A percentile compares a stretch with the other conserved stretches of the same genome.
phyloP scores from a whole-genome alignment of 2,329 filamentous ascomycete genomes.

The Hymenoscyphus fructigenus region DNA sequence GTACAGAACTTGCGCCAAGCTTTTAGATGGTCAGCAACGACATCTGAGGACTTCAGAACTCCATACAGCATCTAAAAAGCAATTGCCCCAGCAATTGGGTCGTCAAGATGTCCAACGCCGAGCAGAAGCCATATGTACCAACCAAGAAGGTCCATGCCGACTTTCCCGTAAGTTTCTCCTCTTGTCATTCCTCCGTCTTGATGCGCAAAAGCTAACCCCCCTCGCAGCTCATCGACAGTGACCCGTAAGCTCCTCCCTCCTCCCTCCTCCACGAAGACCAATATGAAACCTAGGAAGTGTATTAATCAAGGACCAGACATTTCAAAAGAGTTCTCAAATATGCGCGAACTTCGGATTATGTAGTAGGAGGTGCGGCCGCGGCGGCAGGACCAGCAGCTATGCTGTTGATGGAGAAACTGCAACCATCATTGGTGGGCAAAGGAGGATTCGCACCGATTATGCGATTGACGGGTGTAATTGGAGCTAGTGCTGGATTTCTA shows the following conservation, averaged over 20 bases:
- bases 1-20: conserved; percentile 20
- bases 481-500: conserved; percentile 75
- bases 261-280: conserved; percentile 16
- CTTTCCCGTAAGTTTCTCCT: conserved; percentile 70
- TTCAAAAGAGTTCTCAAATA: conserved; percentile 88
- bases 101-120: conserved; percentile 38
- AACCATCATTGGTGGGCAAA: conserved; percentile 80
- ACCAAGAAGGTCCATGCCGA: conserved; percentile 79
- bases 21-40: conserved; percentile 18
- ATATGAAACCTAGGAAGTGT: conserved; percentile 2
- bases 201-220: conserved; percentile 31
- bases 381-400: conserved; percentile 74
- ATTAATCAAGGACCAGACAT: conserved; percentile 60
- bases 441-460: conserved; percentile 81
- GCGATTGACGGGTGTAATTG: conserved; percentile 73
- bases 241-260: conserved; percentile 68
- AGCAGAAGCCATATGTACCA: conserved; percentile 56
- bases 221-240: conserved; percentile 92
- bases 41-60: conserved; percentile 13
- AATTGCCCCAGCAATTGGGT: conserved; percentile 33
- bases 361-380: conserved; percentile 64
- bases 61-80: conserved; percentile 18
- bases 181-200: background rate
- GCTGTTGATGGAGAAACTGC: conserved; percentile 76
- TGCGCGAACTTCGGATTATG: conserved; percentile 82